These are phyloP conservation scores for Aspergillus quadrilineatus DNA, from an alignment of 2,329 filamentous ascomycete species.

Conservation along the genomic window DNA sequence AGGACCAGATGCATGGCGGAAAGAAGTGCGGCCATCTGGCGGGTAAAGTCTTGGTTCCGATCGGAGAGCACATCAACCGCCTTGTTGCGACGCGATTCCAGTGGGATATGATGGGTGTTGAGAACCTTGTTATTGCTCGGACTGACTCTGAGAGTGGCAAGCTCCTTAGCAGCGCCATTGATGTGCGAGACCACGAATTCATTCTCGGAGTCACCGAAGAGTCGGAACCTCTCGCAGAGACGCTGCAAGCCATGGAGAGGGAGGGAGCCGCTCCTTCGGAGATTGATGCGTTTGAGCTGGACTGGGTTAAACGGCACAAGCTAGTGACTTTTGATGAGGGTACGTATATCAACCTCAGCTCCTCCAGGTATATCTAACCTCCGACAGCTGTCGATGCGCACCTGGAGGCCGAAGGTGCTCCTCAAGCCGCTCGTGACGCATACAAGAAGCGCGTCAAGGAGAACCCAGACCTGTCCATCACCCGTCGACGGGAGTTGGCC, in stretches of 20 bases:
- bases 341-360: slow-evolving; percentile 20
- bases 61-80: slow-evolving; percentile 94
- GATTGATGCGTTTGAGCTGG: slow-evolving; percentile 80
- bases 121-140: slow-evolving; percentile 91
- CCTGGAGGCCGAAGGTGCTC: slow-evolving; percentile 64
- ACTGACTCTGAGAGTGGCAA: slow-evolving; percentile 95
- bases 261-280: slow-evolving; percentile 73
- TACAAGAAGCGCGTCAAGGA: slow-evolving; percentile 64
- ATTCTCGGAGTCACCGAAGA: slow-evolving; percentile 82
- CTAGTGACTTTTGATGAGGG: slow-evolving; percentile 88
- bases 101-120: slow-evolving; percentile 96
- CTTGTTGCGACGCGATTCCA: slow-evolving; percentile 90
- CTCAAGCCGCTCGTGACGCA: slow-evolving; percentile 62
- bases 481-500: slow-evolving; percentile 72
- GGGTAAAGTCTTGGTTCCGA: slow-evolving; percentile 90
- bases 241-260: slow-evolving; percentile 84
- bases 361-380: neutral
- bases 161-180: slow-evolving; percentile 84
- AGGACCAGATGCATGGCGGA: slow-evolving; percentile 94
- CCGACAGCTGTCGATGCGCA: slow-evolving; percentile 69
- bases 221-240: slow-evolving; percentile 81
- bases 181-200: slow-evolving; percentile 94
- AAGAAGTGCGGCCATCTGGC: slow-evolving; percentile 98
- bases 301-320: slow-evolving; percentile 83
- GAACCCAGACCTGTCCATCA: slow-evolving; percentile 74